Evolutionary conservation across 371 early-diverging fungal species (phyloP).

Genomic region (Dichotomocladium elegans): DNA sequence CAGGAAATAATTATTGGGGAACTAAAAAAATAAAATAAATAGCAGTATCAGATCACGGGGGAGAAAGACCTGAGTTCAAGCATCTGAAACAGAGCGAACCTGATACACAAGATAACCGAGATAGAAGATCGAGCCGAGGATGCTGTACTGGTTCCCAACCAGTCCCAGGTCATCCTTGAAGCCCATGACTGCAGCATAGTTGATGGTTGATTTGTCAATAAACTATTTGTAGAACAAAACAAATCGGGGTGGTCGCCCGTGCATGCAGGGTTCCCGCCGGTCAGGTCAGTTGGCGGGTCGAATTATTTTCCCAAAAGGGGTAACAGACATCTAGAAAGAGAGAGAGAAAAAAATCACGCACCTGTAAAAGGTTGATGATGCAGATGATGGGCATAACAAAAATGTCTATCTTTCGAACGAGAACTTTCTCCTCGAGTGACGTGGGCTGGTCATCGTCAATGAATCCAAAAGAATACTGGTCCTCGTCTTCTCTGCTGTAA

Average conservation of each 20-base stretch:
- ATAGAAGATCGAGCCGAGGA: constrained; percentile 36
- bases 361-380: constrained; percentile 36
- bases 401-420: constrained; percentile 35
- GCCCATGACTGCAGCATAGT: constrained; percentile 26
- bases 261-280: no score
- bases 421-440: constrained; percentile 29
- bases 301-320: no score
- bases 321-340: no score
- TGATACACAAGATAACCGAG: constrained; percentile 35
- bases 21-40: constrained; percentile 10
- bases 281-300: no score
- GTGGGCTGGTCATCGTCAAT: constrained; percentile 13
- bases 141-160: constrained; percentile 23
- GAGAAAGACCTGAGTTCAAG: not conserved
- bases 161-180: constrained; percentile 27
- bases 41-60: not conserved
- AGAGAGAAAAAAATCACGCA: no score
- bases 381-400: constrained; percentile 33
- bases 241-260: not conserved
- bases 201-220: constrained; percentile 41
- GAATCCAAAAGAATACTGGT: constrained; percentile 4
- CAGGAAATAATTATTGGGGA: constrained; percentile 39
- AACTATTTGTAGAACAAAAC: constrained; percentile 15
- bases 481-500: constrained; percentile 7
- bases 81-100: constrained; percentile 8